Conservation (phyloP, 139 green algal genomes). For the Edaphochlamys debaryana region DNA sequence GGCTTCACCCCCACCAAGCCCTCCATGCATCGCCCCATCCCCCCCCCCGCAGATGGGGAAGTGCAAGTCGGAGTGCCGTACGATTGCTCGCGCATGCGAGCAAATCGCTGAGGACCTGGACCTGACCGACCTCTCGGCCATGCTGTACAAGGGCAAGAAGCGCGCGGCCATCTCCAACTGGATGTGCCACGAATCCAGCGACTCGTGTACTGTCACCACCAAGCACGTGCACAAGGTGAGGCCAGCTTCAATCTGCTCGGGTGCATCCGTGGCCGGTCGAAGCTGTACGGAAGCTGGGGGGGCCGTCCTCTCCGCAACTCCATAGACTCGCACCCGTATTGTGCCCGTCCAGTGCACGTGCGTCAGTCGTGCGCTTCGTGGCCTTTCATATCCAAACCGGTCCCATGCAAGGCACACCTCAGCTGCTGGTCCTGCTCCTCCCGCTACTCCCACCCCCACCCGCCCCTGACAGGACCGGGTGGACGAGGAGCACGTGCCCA, state of each 20-base stretch:
- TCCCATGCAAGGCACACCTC: too few species aligned
- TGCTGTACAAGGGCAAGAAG: constrained; percentile 59
- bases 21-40: background rate
- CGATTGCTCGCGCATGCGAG: constrained; percentile 75
- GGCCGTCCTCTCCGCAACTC: too few species aligned
- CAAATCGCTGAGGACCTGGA: constrained; percentile 75
- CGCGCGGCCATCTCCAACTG: constrained; percentile 38
- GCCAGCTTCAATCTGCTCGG: too few species aligned
- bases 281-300: too few species aligned
- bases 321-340: too few species aligned
- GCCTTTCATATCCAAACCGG: too few species aligned
- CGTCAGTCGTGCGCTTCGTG: too few species aligned
- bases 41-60: constrained; percentile 44
- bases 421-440: background rate
- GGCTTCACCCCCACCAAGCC: background rate
- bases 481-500: constrained; percentile 40
- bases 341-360: too few species aligned
- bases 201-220: constrained; percentile 69
- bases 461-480: constrained; percentile 21
- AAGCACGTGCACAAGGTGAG: constrained; percentile 65
- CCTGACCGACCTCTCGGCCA: constrained; percentile 61
- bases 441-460: background rate
- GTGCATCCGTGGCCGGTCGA: too few species aligned
- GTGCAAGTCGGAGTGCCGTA: constrained; percentile 79
- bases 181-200: constrained; percentile 76